Evolutionary conservation across 352 stramenopile species (phyloP), one percentile per base, ranked within the genome.

Genomic region (Pythium plurisporium): DNA sequence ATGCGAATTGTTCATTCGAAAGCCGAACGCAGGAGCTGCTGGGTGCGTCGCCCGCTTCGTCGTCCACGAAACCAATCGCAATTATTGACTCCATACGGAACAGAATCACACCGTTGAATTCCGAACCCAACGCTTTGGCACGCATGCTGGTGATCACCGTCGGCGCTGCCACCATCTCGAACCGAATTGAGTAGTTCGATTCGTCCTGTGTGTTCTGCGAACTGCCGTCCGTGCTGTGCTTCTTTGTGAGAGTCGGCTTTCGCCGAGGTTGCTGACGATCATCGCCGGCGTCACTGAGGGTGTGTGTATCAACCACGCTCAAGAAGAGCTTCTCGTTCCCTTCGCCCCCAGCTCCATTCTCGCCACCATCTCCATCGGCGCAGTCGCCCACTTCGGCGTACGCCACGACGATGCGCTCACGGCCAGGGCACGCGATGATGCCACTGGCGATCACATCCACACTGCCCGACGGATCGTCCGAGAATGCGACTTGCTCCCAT

Each of bases 21-120:
- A 92, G 59, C 3, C 76, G 78, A 40, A 67, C 51, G 33, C 76
- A 90, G 53, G 76, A 33, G 5, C 12, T 25, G 25, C 26, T 37
- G 36, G 26, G 46, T n/a, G 60, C 44, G 5, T 12, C 19, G 9
- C 9, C 50, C 17, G 5, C 63, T 34, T 15, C 9, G 33, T 74
- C 76, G 20, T 84, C 69, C 23, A 87, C 59, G 30, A 73, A 89
- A 12, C 82, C 82, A 53, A 91, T 86, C 22, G 73, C 79, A 29
- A 75, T 59, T 66, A 89, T 74, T 12, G 68, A 73, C 30, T 86
- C 77, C 11, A 58, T 65, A 12, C 69, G 73, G 46, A 86, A 91
- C 34, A 88, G 55, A 30, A 91, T 64, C 20, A 89, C 73, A 17
- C 82, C 82, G 22, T 77, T 59, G 45, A 91, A 91, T 8, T 73